phyloP scores from a whole-genome alignment of 768 basidiomycete species.

The Daedaleopsis sinensis region DNA sequence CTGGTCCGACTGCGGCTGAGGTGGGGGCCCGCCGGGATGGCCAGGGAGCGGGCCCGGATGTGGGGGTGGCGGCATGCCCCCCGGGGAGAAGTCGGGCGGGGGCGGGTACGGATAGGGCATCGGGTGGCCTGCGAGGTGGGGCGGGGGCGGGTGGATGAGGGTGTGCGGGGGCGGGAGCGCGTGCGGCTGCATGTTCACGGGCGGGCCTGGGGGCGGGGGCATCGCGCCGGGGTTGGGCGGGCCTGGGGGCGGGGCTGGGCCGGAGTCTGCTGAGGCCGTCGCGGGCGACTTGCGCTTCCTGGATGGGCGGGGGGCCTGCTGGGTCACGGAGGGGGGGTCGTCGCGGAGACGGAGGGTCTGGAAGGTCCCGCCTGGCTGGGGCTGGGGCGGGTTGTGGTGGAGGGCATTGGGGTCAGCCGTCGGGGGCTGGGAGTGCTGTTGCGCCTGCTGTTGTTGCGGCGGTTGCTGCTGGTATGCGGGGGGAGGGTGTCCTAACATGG shows the following conservation, averaged over 20 bases:
- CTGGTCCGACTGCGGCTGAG: slow-evolving; percentile 17
- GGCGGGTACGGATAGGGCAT: slow-evolving; percentile 39
- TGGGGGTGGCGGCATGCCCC: slow-evolving; percentile 26
- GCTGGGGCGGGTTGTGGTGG: slow-evolving; percentile 21
- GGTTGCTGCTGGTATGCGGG: slow-evolving; percentile 31
- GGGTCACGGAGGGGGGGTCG: slow-evolving; percentile 44
- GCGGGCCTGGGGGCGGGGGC: slow-evolving; percentile 44
- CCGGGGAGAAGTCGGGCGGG: slow-evolving; percentile 16
- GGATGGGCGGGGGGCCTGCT: slow-evolving; percentile 44
- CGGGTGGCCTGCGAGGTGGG: slow-evolving; percentile 28
- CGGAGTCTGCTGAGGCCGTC: slow-evolving; percentile 33
- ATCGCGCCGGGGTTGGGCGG: slow-evolving; percentile 40
- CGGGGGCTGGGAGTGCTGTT: slow-evolving; percentile 19
- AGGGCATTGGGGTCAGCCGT: slow-evolving; percentile 22
- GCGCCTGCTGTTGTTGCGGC: slow-evolving; percentile 25
- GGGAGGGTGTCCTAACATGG: slow-evolving; percentile 38
- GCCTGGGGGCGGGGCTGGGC: slow-evolving; percentile 35
- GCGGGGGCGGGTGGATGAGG: slow-evolving; percentile 33
- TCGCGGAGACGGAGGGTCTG: slow-evolving; percentile 55
- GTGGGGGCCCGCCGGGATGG: slow-evolving; percentile 15
- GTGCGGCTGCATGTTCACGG: slow-evolving; percentile 36
- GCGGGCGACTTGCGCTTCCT: slow-evolving; percentile 77
- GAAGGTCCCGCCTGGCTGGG: slow-evolving; percentile 19
- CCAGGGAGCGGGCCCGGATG: background rate
- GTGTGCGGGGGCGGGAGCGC: slow-evolving; percentile 46